A percentile compares a stretch with the other conserved stretches of the same genome.
phyloP scores from a whole-genome alignment of 75 land plant species.

The Picea sitchensis region DNA sequence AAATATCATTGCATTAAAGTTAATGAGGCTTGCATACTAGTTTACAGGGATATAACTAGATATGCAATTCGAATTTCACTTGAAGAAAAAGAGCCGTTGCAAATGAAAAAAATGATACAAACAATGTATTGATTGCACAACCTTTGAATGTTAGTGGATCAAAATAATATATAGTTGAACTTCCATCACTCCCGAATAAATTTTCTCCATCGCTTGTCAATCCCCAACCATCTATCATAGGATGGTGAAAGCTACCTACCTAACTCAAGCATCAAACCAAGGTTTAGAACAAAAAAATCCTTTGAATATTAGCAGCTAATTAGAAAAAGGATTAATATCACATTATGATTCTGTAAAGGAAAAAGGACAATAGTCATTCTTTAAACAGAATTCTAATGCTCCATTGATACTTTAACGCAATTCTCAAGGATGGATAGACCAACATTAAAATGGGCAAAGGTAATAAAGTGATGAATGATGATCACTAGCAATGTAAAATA shows the following conservation, averaged over 20 bases:
- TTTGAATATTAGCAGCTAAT: background rate
- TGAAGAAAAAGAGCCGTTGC: background rate
- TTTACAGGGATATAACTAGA: background rate
- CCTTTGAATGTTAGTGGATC: conserved; percentile 75
- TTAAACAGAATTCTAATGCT: background rate
- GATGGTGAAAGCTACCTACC: conserved; percentile 62
- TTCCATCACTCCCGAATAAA: conserved; percentile 90
- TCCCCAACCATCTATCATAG: conserved; percentile 98
- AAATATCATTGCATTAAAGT: background rate
- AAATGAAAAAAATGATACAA: background rate
- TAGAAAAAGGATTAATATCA: background rate
- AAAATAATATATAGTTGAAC: conserved; percentile 72
- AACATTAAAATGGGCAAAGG: background rate
- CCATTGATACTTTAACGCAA: background rate
- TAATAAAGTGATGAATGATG: too few species aligned
- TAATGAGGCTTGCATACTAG: conserved; percentile 9
- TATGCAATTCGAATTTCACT: background rate
- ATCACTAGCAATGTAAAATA: too few species aligned
- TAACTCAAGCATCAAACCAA: conserved; percentile 17
- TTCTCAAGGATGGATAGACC: background rate
- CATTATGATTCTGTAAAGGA: background rate
- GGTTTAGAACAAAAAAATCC: background rate
- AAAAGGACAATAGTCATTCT: background rate
- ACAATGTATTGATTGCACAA: conserved; percentile 7
- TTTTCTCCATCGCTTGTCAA: conserved; percentile 83